Base-by-base conservation (phyloP, 768 basidiomycete species). In the Hebeloma cylindrosporum region DNA sequence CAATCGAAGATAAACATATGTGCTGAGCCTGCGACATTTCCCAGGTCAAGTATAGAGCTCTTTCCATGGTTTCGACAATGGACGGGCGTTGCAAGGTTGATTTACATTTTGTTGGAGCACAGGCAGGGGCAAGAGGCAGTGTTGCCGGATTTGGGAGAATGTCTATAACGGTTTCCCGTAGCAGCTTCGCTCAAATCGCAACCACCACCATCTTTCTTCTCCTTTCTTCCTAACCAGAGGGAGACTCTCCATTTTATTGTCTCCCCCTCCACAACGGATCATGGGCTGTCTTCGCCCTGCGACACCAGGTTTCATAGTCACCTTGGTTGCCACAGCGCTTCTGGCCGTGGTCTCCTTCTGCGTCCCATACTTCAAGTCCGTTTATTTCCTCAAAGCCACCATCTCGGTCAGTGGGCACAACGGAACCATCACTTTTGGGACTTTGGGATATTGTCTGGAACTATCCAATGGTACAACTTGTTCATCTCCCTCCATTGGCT, bases 291-390 rank as follows among this genome's bases (percentile, higher is more conserved):
- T 93, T 50, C 83, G 87, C 32, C 89, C 88, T 45, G 93, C 93
- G 6, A 95, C 91, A 1, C 92, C 93, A 25, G 94, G 93, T 30
- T 92, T 93, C 59, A 30, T 95, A 39, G 73, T 91, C 51, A 93
- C 89, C 14, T 76, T 91, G 40, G 61, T 73, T n/a, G 90, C 93
- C 0, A 83, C 92, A 5, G 64, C 77, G 47, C 73, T 95, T 32
- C 79, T 98, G 45, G 86, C 85, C 11, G 66, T 95, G 33, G 93
- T 94, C 17, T 84, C 88, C 30, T 95, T 98, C 69, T 88, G 85
- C 43, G 90, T 93, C 7, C 96, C 95, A 0, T 80, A 83, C 60
- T 73, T 96, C 74, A 95, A 91, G 64, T 83, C 85, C 2, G 69
- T 97, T 31, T 93, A 78, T 71, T 95, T 98, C 68, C 83, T 97